A percentile compares a stretch with the other conserved stretches of the same genome.
phyloP scores from a whole-genome alignment of 345 rosid genomes.

The Erodium maritimum region DNA sequence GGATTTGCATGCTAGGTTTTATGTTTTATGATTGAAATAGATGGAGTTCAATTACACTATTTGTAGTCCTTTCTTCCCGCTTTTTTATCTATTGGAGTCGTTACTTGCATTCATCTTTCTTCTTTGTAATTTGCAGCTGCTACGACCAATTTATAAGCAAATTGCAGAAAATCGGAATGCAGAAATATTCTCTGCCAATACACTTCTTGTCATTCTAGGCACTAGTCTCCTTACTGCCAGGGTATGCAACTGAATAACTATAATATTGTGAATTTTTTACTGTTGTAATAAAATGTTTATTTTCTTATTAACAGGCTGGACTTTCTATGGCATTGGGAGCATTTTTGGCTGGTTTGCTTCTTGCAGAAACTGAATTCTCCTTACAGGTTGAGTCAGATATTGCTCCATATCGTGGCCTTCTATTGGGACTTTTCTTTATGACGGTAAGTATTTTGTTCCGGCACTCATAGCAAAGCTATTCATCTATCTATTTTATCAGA shows the following conservation, averaged over 20 bases:
- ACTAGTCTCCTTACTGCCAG: conserved; percentile 98
- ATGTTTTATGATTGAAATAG: background rate
- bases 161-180: conserved; percentile 96
- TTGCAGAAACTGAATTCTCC: conserved; percentile 98
- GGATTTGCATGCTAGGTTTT: background rate
- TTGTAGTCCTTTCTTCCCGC: background rate
- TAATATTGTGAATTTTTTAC: conserved; percentile 6
- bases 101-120: conserved; percentile 4
- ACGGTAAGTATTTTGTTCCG: conserved; percentile 43
- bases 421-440: conserved; percentile 99
- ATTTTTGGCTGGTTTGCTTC: conserved; percentile 95
- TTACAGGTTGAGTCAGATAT: conserved; percentile 99
- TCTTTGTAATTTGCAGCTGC: conserved; percentile 48
- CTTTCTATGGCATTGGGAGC: conserved; percentile 99
- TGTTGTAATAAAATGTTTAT: conserved; percentile 1
- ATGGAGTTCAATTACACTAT: background rate
- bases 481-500: background rate
- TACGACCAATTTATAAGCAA: conserved; percentile 94
- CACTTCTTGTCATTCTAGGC: conserved; percentile 91
- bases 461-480: conserved; percentile 1
- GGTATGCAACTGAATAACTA: conserved; percentile 34
- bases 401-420: conserved; percentile 97
- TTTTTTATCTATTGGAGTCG: background rate
- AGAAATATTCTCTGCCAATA: conserved; percentile 95
- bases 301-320: conserved; percentile 61